Conservation (phyloP, 2,329 filamentous ascomycete genomes). For the Teratosphaeriaceae sp. region DNA sequence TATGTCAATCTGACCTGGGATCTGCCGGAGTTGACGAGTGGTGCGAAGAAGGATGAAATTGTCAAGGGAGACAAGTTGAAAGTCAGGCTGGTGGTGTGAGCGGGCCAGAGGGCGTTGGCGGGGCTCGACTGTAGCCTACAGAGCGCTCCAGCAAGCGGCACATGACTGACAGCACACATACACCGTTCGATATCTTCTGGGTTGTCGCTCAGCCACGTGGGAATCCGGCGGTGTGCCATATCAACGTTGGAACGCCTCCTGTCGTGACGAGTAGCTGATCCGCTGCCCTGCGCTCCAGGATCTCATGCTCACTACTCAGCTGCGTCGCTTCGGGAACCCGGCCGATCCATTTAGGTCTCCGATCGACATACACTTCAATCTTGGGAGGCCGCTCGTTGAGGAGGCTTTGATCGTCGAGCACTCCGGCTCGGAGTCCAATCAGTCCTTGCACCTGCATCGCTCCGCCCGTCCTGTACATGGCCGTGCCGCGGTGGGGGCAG, state of each 20-base stretch:
- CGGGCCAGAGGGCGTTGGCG: no score
- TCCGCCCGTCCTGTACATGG: background rate
- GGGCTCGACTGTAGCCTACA: no score
- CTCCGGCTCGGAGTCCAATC: constrained; percentile 5
- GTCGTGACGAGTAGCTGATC: background rate
- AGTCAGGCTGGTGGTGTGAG: background rate
- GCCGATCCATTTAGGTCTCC: constrained; percentile 3
- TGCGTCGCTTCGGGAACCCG: background rate
- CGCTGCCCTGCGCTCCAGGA: background rate
- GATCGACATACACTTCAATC: constrained; percentile 5
- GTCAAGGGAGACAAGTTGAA: constrained; percentile 2
- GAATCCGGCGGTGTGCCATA: no score
- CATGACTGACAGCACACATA: background rate
- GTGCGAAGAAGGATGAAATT: constrained; percentile 2
- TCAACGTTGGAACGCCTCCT: no score
- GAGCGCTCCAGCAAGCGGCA: background rate
- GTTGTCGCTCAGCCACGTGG: no score
- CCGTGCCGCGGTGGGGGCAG: background rate
- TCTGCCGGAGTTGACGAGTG: constrained; percentile 21
- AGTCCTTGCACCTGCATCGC: constrained; percentile 1
- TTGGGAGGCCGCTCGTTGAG: constrained; percentile 1
- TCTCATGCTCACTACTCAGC: constrained; percentile 1
- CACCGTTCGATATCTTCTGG: no score
- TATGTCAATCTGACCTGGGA: constrained; percentile 34
- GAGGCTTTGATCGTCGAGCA: constrained; percentile 5